Conservation (phyloP, 2,329 filamentous ascomycete species). For the Juglanconis oblonga region DNA sequence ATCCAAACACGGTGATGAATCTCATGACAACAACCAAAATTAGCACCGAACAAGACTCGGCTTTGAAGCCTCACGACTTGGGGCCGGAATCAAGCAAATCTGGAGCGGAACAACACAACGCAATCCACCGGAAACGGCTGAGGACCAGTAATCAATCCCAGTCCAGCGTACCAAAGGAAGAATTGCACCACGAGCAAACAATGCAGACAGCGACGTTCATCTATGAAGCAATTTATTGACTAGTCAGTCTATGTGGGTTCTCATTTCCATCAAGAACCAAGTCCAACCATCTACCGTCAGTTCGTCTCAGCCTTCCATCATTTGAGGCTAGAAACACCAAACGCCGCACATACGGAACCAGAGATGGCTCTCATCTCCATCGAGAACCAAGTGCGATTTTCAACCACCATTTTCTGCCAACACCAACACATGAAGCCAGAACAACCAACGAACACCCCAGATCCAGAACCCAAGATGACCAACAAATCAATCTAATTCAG, state of each 20-base stretch:
- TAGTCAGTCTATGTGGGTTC: neutral
- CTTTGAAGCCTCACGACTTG: no score
- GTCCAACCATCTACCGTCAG: neutral
- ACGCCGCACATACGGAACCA: no score
- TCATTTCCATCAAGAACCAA: neutral
- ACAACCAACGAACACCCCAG: neutral
- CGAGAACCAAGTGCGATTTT: neutral
- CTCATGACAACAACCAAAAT: neutral
- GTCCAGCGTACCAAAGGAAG: no score
- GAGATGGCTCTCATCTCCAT: no score
- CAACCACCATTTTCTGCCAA: neutral
- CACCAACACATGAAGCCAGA: neutral
- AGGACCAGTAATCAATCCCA: no score
- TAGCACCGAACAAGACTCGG: neutral
- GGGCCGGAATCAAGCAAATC: no score
- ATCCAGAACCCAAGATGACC: neutral
- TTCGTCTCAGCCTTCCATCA: no score
- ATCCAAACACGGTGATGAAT: neutral
- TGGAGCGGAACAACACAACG: no score
- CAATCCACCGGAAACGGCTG: no score
- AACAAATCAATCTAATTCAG: neutral
- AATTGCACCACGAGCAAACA: no score
- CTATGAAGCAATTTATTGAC: neutral
- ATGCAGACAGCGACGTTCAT: no score
- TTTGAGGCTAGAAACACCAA: no score